Evolutionary conservation across 2,329 filamentous ascomycete genomes (phyloP).

Genomic region (Aspergillus carbonarius): DNA sequence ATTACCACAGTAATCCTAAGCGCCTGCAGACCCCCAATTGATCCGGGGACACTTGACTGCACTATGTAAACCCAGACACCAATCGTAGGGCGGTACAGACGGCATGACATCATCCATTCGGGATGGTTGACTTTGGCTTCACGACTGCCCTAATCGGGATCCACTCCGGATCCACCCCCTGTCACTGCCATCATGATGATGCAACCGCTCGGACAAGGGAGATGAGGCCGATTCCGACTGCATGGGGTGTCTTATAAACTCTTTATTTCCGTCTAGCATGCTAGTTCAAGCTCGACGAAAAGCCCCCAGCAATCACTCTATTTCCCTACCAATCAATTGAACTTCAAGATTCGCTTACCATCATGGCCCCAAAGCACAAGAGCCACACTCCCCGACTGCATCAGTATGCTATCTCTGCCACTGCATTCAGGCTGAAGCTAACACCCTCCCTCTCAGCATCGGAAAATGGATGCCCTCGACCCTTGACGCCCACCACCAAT

Average conservation of each 20-base stretch:
- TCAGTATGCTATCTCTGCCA: not conserved
- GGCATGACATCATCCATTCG: not conserved
- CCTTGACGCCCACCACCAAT: slow-evolving; percentile 61
- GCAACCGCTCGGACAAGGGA: not conserved
- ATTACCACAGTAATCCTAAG: too few relatives aligned
- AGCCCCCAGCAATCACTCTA: not conserved
- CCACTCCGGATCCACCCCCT: not conserved
- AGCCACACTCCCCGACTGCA: not conserved
- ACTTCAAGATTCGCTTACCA: too few relatives aligned
- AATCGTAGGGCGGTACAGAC: not conserved
- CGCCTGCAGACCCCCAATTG: too few relatives aligned
- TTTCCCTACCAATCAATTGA: not conserved
- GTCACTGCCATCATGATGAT: not conserved
- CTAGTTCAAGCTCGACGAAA: not conserved
- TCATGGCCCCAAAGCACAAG: not conserved
- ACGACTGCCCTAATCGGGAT: not conserved
- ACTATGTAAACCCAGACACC: too few relatives aligned
- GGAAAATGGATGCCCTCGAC: slow-evolving; percentile 65
- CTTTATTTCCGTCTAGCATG: not conserved
- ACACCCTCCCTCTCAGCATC: slow-evolving; percentile 34
- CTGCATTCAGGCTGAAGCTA: not conserved
- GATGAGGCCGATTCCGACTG: not conserved
- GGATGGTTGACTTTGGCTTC: not conserved
- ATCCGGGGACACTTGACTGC: too few relatives aligned
- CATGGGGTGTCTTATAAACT: not conserved